These are phyloP conservation scores for Moesziomyces sp. DNA, from an alignment of 1,284 basidiomycete genomes.

Conservation along the genomic window DNA sequence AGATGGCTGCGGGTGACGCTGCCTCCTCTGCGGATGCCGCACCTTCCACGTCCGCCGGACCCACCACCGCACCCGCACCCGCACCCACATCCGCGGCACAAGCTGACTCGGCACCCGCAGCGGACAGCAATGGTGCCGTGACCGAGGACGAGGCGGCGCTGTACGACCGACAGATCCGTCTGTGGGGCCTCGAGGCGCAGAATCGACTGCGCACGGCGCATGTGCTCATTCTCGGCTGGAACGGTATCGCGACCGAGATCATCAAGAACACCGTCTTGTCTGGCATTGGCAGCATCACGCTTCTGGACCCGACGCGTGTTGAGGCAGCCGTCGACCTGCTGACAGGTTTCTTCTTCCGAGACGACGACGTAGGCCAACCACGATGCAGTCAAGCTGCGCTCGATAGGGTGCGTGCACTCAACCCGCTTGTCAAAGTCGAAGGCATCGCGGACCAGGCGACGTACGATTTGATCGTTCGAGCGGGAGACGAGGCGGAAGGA, in stretches of 20 bases:
- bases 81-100: conserved; percentile 1
- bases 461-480: conserved; percentile 26
- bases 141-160: conserved; percentile 80
- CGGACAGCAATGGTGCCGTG: conserved; percentile 12
- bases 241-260: conserved; percentile 90
- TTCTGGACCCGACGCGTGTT: conserved; percentile 70
- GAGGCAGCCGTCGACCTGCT: conserved; percentile 79
- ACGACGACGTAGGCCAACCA: conserved; percentile 77
- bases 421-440: conserved; percentile 87
- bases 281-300: conserved; percentile 72
- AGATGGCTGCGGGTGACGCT: too few relatives aligned
- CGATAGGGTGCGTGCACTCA: conserved; percentile 82
- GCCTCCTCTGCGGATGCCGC: too few relatives aligned
- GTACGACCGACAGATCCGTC: conserved; percentile 95
- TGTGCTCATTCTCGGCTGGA: conserved; percentile 83
- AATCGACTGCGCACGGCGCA: conserved; percentile 94
- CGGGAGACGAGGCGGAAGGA: conserved; percentile 39
- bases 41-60: too few relatives aligned
- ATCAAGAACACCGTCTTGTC: conserved; percentile 86
- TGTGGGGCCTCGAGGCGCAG: conserved; percentile 98
- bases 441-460: conserved; percentile 53
- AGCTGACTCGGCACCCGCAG: background rate
- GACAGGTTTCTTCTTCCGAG: conserved; percentile 91
- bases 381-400: conserved; percentile 32
- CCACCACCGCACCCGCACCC: background rate